Evolutionary conservation across 306 rosid genomes (phyloP), one percentile per base, ranked within the genome.

Genomic region (Nissolia schottii): DNA sequence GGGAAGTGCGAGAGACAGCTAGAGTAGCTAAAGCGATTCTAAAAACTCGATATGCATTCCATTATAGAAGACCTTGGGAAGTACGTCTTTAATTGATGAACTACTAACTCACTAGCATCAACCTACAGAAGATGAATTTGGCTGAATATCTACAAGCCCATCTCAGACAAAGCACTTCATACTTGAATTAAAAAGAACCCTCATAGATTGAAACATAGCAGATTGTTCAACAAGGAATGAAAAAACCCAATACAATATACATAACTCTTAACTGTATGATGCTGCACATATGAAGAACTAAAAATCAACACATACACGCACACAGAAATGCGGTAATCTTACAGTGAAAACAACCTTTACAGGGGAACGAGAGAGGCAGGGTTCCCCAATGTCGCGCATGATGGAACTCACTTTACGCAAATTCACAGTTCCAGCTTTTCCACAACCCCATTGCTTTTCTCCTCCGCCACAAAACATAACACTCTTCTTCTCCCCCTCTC

Each of bases 381-480:
- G 96, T 71, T 92, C 91, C 64, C 94, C 85, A 80, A 89, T 87
- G 70, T 86, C 89, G 16, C 96, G 92, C 25, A 87, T 84, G 20
- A 89, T 82, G 48, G 90, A 89, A 80, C 91, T 81, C 73, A 91
- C 78, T 79, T 76, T 87, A 43, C 80, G 84, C 37, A 87, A 77
- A 87, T 85, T 87, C 63, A 85, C 83, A 23, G 75, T 78, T 24
- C 86, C 88, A 41, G 81, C 77, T 82, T 79, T 91, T 69, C 85
- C 96, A 67, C 93, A 91, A 80, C 70, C 78, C 89, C 97, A 92
- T 86, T 73, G 84, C 75, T 76, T 83, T 8, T 71, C 86, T 67
- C 74, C 88, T 50, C 56, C 79, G 43, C 85, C 78, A 82, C 88
- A 79, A 85, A 77, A 64, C 97, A 91, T 84, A 85, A 83, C 80